These are phyloP conservation scores for Harringtonia lauricola DNA, from an alignment of 2,329 filamentous ascomycete genomes.

Conservation along the genomic window DNA sequence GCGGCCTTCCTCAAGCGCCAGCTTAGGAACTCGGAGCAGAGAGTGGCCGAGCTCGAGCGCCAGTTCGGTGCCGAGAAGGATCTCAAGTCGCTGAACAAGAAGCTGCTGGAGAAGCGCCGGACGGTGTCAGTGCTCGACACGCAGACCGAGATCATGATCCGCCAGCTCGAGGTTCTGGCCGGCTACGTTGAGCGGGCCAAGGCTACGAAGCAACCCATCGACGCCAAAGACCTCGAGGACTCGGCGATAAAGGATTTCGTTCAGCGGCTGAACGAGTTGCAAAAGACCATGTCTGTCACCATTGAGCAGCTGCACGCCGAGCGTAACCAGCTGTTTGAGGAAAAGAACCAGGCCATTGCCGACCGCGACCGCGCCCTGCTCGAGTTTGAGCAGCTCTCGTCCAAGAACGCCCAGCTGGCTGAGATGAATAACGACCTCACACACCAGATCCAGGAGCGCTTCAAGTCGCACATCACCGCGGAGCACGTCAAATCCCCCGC, in stretches of 20 bases:
- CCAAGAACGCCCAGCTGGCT: slow-evolving; percentile 86
- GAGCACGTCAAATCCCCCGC: slow-evolving; percentile 30
- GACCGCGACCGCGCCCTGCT: slow-evolving; percentile 88
- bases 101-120: slow-evolving; percentile 83
- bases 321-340: slow-evolving; percentile 72
- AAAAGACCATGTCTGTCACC: slow-evolving; percentile 42
- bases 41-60: slow-evolving; percentile 77
- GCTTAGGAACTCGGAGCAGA: slow-evolving; percentile 69
- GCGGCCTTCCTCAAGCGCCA: slow-evolving; percentile 60
- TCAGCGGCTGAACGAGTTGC: slow-evolving; percentile 55
- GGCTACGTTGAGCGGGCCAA: slow-evolving; percentile 83
- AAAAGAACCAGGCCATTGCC: slow-evolving; percentile 69
- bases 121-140: slow-evolving; percentile 92
- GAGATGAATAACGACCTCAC: slow-evolving; percentile 95
- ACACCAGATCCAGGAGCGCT: slow-evolving; percentile 84
- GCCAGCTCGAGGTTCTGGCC: slow-evolving; percentile 79
- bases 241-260: slow-evolving; percentile 87
- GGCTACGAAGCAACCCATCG: slow-evolving; percentile 67
- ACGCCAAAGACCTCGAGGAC: slow-evolving; percentile 74
- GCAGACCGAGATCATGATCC: slow-evolving; percentile 89
- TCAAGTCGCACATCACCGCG: slow-evolving; percentile 61
- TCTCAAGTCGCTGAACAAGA: slow-evolving; percentile 70
- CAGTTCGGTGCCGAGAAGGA: slow-evolving; percentile 58
- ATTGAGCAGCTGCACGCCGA: slow-evolving; percentile 56
- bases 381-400: slow-evolving; percentile 90